A percentile compares a stretch with the other conserved stretches of the same genome.
These are phyloP conservation scores for Boletus subcaerulescens DNA, from an alignment of 768 basidiomycete species.

Conservation along the genomic window DNA sequence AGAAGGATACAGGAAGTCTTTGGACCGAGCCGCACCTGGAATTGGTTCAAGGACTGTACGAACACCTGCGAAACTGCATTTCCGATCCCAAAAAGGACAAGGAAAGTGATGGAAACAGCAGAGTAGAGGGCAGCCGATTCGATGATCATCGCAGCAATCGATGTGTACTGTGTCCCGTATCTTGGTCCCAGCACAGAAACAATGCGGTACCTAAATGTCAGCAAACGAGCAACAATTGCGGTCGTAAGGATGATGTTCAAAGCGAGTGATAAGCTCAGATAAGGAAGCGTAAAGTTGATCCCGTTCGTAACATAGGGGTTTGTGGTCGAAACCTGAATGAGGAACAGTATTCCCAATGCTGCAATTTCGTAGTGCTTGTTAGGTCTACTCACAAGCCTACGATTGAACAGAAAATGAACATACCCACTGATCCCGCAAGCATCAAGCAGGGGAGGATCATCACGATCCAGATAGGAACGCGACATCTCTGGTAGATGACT, in stretches of 20 bases:
- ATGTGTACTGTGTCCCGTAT: slow-evolving; percentile 29
- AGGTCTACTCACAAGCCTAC: neutral
- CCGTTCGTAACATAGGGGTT: slow-evolving; percentile 6
- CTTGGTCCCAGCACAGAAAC: slow-evolving; percentile 17
- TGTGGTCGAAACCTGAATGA: slow-evolving; percentile 12
- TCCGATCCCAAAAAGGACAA: slow-evolving; percentile 24
- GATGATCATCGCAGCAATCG: slow-evolving; percentile 33
- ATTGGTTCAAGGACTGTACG: slow-evolving; percentile 26
- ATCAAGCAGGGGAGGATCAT: slow-evolving; percentile 9
- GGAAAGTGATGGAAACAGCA: slow-evolving; percentile 25
- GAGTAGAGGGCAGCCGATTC: slow-evolving; percentile 36
- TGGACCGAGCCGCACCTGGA: slow-evolving; percentile 21
- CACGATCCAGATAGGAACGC: slow-evolving; percentile 5
- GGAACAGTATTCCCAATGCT: slow-evolving; percentile 9
- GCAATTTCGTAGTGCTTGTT: neutral
- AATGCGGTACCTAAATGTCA: slow-evolving; percentile 15
- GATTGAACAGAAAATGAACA: neutral
- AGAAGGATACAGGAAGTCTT: neutral
- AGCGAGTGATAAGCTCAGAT: slow-evolving; percentile 27
- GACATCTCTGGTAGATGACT: slow-evolving; percentile 14
- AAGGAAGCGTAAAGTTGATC: slow-evolving; percentile 19
- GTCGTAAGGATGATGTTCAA: slow-evolving; percentile 35
- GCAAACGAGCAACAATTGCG: slow-evolving; percentile 29
- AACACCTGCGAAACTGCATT: slow-evolving; percentile 28
- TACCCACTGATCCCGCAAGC: slow-evolving; percentile 8